Conservation (phyloP, 306 rosid species). For the cucumber (Cucumis sativus) region DNA sequence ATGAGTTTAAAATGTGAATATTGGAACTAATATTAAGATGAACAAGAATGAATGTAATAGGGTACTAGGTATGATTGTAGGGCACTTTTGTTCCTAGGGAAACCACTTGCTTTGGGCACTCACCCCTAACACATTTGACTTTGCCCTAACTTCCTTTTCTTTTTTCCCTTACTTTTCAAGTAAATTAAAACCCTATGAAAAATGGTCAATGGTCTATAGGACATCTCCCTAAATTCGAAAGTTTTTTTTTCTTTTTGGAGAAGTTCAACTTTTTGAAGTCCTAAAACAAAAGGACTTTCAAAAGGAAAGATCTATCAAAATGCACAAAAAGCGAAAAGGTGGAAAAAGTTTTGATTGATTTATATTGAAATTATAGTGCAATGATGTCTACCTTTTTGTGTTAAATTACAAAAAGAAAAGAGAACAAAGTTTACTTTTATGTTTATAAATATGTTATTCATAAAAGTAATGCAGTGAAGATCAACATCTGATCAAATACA, state of each 20-base stretch:
- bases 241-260: neutral
- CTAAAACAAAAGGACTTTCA: neutral
- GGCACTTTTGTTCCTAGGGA: conserved; percentile 8
- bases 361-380: neutral
- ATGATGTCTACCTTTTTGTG: conserved; percentile 3
- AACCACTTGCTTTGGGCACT: neutral
- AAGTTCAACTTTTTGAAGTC: neutral
- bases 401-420: neutral
- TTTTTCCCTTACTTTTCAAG: neutral
- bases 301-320: neutral
- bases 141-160: neutral
- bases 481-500: neutral
- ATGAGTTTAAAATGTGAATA: neutral
- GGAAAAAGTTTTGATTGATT: neutral
- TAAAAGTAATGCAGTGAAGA: neutral
- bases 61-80: conserved; percentile 7
- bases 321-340: neutral
- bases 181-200: neutral
- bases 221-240: neutral
- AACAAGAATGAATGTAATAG: neutral
- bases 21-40: neutral
- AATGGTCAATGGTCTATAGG: neutral
- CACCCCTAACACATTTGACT: conserved; percentile 2
- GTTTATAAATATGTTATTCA: neutral
- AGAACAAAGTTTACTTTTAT: neutral